Conservation (phyloP, 352 stramenopile species). For the Phytophthora idaei region DNA sequence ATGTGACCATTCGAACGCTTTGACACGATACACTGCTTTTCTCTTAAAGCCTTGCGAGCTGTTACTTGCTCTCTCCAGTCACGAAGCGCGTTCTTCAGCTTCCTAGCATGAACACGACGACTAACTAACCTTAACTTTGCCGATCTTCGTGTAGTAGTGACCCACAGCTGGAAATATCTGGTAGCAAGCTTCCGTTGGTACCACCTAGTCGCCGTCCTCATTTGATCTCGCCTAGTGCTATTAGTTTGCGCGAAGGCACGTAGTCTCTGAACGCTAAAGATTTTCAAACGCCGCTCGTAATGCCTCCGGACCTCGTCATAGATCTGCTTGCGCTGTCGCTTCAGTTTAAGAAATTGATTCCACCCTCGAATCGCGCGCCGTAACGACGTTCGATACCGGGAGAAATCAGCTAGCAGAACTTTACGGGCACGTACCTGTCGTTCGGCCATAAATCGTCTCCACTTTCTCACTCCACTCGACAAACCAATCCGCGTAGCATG, state of each 20-base stretch:
- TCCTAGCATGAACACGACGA: slow-evolving; percentile 4
- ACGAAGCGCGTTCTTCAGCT: slow-evolving; percentile 2
- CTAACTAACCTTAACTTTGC: slow-evolving; percentile 3
- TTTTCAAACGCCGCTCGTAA: slow-evolving; percentile 18
- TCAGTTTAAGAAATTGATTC: slow-evolving; percentile 18
- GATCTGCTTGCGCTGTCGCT: slow-evolving; percentile 11
- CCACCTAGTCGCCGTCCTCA: slow-evolving; percentile 13
- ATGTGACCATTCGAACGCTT: slow-evolving; percentile 5
- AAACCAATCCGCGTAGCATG: slow-evolving; percentile 7
- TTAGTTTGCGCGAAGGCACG: slow-evolving; percentile 1
- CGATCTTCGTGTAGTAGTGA: not conserved
- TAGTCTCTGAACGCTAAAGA: slow-evolving; percentile 8
- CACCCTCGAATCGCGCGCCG: slow-evolving; percentile 10
- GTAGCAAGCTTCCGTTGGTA: slow-evolving; percentile 17
- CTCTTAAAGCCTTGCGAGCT: not conserved
- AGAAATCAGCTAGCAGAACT: slow-evolving; percentile 39
- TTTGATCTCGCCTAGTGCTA: not conserved
- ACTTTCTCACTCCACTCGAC: slow-evolving; percentile 25
- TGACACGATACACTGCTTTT: slow-evolving; percentile 13
- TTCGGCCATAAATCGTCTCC: slow-evolving; percentile 16
- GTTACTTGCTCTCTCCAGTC: slow-evolving; percentile 4
- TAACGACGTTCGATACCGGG: slow-evolving; percentile 25
- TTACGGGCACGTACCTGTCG: slow-evolving; percentile 12
- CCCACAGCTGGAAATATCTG: slow-evolving; percentile 15
- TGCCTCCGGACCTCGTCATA: slow-evolving; percentile 8